Base-by-base conservation (phyloP, 202 grass and related monocot genomes). In the Zoysia matrella region DNA sequence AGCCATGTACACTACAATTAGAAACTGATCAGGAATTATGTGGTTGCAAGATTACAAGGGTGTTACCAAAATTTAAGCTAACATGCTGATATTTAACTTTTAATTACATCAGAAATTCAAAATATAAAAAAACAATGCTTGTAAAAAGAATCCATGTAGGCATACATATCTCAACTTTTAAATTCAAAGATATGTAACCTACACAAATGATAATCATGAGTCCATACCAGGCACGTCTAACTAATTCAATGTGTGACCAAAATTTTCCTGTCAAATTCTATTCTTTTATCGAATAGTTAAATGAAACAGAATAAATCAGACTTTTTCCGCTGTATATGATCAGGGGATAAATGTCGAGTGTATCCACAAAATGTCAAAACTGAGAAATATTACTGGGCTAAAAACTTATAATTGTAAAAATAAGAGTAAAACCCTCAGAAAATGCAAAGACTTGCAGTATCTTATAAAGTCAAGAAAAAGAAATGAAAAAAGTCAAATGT, bases 1-100 rank as follows among this genome's bases (percentile, higher is more conserved):
- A 86, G 36, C 12, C 44, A 83, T 72, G 43, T 76, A 40, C 55
- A 45, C 46, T 69, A 43, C 6, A 60, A 80, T 16, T 12, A 40
- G 60, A 66, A 77, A 67, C 9, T 64, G 40, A 53, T 46, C 36
- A 16, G 57, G 50, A 13, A 64, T 1, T 69, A 62, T 9, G 50
- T 30, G 22, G 22, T 16, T 70, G 11, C 39, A 49, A 76, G 44
- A 57, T 51, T 47, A 30, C 4, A 50, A 45, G 47, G 16, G n/a
- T 73, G 15, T 55, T 60, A 15, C 41, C 14, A 80, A 75, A 74
- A n/a, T 40, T 56, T 66, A 44, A 52, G 68, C 8, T 11, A 70
- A 53, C 52, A 49, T 52, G 52, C 22, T 61, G 13, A 7, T 30
- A 69, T 69, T 79, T 4, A 51, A 55, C 15, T 67, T 30, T 30